Conservation (phyloP, 2,329 filamentous ascomycete species). For the Immersiporthe knoxdaviesiana region DNA sequence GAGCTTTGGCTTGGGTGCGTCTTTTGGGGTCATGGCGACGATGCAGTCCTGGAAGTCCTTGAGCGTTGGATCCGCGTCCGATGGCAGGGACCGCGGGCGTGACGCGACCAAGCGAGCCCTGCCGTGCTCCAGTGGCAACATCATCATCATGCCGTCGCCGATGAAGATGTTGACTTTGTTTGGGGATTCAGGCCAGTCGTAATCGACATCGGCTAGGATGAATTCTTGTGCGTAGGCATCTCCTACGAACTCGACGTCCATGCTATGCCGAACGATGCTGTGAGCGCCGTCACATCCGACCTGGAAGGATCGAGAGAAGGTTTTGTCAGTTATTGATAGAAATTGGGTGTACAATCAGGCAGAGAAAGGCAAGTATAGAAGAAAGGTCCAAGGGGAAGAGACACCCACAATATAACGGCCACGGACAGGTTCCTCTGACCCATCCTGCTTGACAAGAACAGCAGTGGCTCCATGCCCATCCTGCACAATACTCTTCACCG, state of each 20-base stretch:
- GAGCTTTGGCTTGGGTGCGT: constrained; percentile 26
- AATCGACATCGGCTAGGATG: constrained; percentile 47
- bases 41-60: constrained; percentile 41
- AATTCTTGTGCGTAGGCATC: constrained; percentile 48
- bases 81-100: constrained; percentile 22
- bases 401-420: constrained; percentile 41
- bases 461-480: constrained; percentile 38
- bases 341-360: too few species aligned
- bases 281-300: constrained; percentile 54
- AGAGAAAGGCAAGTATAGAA: too few species aligned
- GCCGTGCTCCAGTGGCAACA: constrained; percentile 39
- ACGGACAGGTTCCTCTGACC: constrained; percentile 36
- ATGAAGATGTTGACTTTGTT: constrained; percentile 34
- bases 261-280: constrained; percentile 45
- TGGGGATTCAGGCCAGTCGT: constrained; percentile 29
- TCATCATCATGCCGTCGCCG: constrained; percentile 40
- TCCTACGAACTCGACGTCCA: constrained; percentile 46
- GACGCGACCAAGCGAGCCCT: constrained; percentile 34
- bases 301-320: not conserved
- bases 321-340: not conserved
- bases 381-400: too few species aligned
- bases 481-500: constrained; percentile 37
- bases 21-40: constrained; percentile 36
- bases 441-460: constrained; percentile 31
- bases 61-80: constrained; percentile 34